Conservation (phyloP, 2,329 filamentous ascomycete genomes). For the Bipolaris victoriae region DNA sequence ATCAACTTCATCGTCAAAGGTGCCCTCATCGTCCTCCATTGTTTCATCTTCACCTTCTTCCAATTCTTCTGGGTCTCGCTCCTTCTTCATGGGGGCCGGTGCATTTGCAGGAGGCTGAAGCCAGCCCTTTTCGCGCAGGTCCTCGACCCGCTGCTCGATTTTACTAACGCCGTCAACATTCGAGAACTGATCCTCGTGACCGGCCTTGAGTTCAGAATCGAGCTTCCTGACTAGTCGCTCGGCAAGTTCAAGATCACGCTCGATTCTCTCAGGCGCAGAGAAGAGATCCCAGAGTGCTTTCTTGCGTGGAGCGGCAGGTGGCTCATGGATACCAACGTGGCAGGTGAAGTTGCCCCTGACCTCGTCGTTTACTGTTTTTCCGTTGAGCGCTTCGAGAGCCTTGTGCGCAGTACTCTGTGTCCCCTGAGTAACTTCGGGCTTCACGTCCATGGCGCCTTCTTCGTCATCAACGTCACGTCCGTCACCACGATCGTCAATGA, state of each 20-base stretch:
- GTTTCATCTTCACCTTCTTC: constrained; percentile 75
- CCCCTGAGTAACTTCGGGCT: constrained; percentile 51
- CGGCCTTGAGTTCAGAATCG: constrained; percentile 79
- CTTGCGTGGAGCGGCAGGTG: constrained; percentile 83
- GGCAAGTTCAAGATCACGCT: constrained; percentile 85
- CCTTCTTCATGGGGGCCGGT: constrained; percentile 62
- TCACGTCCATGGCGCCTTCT: constrained; percentile 63
- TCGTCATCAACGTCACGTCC: constrained; percentile 70
- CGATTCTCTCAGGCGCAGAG: constrained; percentile 89
- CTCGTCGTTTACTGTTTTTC: constrained; percentile 95
- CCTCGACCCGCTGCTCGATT: constrained; percentile 86
- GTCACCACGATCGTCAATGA: constrained; percentile 72
- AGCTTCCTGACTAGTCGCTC: constrained; percentile 82
- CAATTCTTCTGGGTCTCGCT: constrained; percentile 66
- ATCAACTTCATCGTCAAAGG: constrained; percentile 78
- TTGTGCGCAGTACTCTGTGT: constrained; percentile 71
- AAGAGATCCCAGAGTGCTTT: constrained; percentile 98
- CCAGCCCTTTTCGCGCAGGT: constrained; percentile 75
- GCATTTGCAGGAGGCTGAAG: constrained; percentile 70
- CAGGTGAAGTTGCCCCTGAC: constrained; percentile 95
- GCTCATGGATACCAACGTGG: constrained; percentile 94
- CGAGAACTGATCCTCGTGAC: constrained; percentile 56
- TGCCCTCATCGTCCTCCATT: constrained; percentile 69
- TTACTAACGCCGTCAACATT: constrained; percentile 71
- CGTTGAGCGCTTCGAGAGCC: constrained; percentile 91